These are phyloP conservation scores for Pisolithus marmoratus DNA, from an alignment of 768 basidiomycete genomes.

Conservation along the genomic window DNA sequence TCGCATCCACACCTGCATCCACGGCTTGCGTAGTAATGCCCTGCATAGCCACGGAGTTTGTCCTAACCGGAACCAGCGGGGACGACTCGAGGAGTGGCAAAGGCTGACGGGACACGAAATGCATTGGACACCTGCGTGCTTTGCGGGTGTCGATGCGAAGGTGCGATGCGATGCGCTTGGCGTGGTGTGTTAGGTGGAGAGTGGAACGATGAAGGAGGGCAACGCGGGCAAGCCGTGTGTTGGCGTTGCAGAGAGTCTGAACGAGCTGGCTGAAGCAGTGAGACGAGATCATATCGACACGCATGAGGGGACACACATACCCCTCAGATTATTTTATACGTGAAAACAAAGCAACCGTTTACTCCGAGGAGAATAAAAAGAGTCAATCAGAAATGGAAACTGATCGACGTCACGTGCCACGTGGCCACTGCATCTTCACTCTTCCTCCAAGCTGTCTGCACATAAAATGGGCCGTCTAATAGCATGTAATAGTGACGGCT, in stretches of 20 bases:
- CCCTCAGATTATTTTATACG: not conserved
- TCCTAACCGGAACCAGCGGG: not conserved
- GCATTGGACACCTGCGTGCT: slow-evolving; percentile 36
- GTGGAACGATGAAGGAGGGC: slow-evolving; percentile 34
- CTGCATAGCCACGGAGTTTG: too few species aligned
- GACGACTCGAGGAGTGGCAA: slow-evolving; percentile 32
- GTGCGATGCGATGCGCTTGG: slow-evolving; percentile 39
- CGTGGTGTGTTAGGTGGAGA: slow-evolving; percentile 37
- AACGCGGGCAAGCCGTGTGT: slow-evolving; percentile 34
- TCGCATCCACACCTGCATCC: not conserved
- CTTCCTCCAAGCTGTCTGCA: too few species aligned
- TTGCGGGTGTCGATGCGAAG: slow-evolving; percentile 39
- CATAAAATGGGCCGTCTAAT: too few species aligned
- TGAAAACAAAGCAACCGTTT: too few species aligned
- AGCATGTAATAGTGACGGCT: too few species aligned
- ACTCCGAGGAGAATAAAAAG: not conserved
- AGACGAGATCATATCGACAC: slow-evolving; percentile 10
- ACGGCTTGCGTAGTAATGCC: too few species aligned
- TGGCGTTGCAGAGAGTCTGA: slow-evolving; percentile 37
- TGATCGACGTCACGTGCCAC: not conserved
- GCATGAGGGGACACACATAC: not conserved
- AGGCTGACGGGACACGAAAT: slow-evolving; percentile 35
- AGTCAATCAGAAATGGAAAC: not conserved
- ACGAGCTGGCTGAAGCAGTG: slow-evolving; percentile 31
- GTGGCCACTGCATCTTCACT: too few species aligned